A percentile compares a stretch with the other conserved stretches of the same genome.
Evolutionary conservation across 495 filamentous ascomycete species (phyloP).

Genomic region (Penicillium soppii): DNA sequence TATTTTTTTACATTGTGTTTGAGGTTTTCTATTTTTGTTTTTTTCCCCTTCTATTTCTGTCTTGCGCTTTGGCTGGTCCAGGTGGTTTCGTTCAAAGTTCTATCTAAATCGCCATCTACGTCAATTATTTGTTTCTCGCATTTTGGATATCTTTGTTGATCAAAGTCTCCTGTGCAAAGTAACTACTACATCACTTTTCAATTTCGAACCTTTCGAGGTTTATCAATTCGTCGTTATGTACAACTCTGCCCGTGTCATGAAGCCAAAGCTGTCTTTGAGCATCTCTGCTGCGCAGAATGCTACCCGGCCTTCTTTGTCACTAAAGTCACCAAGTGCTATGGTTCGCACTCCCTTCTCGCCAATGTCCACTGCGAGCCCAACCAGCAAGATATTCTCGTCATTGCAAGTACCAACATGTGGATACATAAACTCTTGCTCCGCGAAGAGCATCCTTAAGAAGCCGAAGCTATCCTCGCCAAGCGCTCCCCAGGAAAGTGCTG

Average conservation of each 20-base stretch:
- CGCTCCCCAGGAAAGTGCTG: slow-evolving; percentile 14
- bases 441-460: slow-evolving; percentile 56
- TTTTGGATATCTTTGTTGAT: slow-evolving; percentile 37
- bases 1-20: slow-evolving; percentile 35
- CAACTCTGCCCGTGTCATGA: slow-evolving; percentile 30
- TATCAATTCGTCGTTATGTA: slow-evolving; percentile 32
- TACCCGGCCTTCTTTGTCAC: slow-evolving; percentile 37
- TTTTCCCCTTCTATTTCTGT: slow-evolving; percentile 45
- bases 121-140: slow-evolving; percentile 34
- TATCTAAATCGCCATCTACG: slow-evolving; percentile 26
- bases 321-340: slow-evolving; percentile 44
- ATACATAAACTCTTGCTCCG: slow-evolving; percentile 48
- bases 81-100: slow-evolving; percentile 21
- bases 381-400: slow-evolving; percentile 41
- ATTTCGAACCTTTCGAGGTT: slow-evolving; percentile 9
- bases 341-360: slow-evolving; percentile 49
- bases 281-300: slow-evolving; percentile 41
- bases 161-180: slow-evolving; percentile 21
- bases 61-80: slow-evolving; percentile 45
- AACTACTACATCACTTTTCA: not conserved
- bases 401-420: slow-evolving; percentile 40
- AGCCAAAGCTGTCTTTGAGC: slow-evolving; percentile 50
- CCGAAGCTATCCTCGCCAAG: slow-evolving; percentile 15
- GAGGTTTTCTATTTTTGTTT: slow-evolving; percentile 32
- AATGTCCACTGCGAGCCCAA: slow-evolving; percentile 38